Base-by-base conservation (phyloP, 345 rosid species). In the Ceriops decandra region DNA sequence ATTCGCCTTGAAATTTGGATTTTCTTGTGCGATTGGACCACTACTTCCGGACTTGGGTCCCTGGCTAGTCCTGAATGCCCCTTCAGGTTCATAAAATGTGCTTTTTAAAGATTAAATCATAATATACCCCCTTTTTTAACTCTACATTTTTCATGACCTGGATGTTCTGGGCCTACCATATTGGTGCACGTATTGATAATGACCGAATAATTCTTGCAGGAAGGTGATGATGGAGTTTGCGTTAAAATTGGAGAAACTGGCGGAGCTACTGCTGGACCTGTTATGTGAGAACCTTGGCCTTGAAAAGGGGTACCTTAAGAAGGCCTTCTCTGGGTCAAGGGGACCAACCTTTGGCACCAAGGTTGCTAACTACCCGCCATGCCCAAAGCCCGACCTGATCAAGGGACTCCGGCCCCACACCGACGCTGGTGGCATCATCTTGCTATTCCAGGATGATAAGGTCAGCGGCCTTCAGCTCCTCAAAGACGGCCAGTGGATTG, bases 391-490 rank as follows among this genome's bases (percentile, higher is more conserved):
- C 27, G 91, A 93, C 42, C 75, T 88, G 27, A 82, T 93, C 76
- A 93, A 93, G 82, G 98, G 98, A 0, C 95, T 93, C 64, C 75
- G 97, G 0, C 95, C 96, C 42, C 98, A 93, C 77, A 91, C 98
- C n/a, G 98, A 93, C n/a, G 98, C 97, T 0, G 97, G 98, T 1
- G 98, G 98, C 71, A 83, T 93, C 81, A 89, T 93, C 68, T 66
- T 93, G 54, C 87, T 93, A 52, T 89, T 93, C 76, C 98, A 93
- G 69, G 98, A 93, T 24, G 90, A 87, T 53, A 81, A 80, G 68
- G 96, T 93, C 62, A 83, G 98, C 26, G 98, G 98, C 69, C 96
- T 93, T 54, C 98, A 93, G 84, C 92, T 93, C 17, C 90, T 93
- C 20, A 93, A 93, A 72, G 89, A 91, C 46, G 98, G 89, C 10